phyloP scores from a whole-genome alignment of 441 rosid species.

The Gossypium schwendimanii region DNA sequence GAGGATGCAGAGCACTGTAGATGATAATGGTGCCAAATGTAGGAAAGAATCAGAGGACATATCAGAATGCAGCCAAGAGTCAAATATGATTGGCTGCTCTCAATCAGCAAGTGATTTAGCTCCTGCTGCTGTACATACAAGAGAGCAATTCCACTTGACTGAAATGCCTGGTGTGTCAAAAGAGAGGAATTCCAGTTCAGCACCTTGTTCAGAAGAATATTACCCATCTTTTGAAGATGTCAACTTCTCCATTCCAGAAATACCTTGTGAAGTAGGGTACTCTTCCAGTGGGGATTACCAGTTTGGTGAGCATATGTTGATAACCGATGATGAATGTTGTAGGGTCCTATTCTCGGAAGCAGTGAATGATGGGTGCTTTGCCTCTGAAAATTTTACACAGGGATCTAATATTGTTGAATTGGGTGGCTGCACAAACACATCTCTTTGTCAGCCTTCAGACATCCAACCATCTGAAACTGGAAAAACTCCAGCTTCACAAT shows the following conservation, averaged over 20 bases:
- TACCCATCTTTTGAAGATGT: slow-evolving; percentile 47
- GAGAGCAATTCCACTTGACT: slow-evolving; percentile 38
- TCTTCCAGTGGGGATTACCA: slow-evolving; percentile 43
- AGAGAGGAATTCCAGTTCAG: slow-evolving; percentile 51
- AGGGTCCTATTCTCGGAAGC: slow-evolving; percentile 64
- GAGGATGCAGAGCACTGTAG: slow-evolving; percentile 62
- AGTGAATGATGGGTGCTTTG: slow-evolving; percentile 29
- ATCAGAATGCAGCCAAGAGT: slow-evolving; percentile 92
- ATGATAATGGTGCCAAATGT: slow-evolving; percentile 49
- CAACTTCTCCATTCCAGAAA: slow-evolving; percentile 46
- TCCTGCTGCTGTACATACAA: slow-evolving; percentile 30
- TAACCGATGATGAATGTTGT: slow-evolving; percentile 89
- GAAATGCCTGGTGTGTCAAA: slow-evolving; percentile 40
- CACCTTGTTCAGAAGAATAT: slow-evolving; percentile 54
- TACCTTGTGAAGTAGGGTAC: slow-evolving; percentile 50
- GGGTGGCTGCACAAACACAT: slow-evolving; percentile 34
- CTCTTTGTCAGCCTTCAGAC: slow-evolving; percentile 31
- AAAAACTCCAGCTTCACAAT: slow-evolving; percentile 29
- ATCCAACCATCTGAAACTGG: slow-evolving; percentile 35
- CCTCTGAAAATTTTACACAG: slow-evolving; percentile 35
- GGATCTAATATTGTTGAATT: slow-evolving; percentile 29
- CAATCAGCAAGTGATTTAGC: slow-evolving; percentile 57
- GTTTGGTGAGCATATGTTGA: slow-evolving; percentile 45
- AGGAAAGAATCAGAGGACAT: slow-evolving; percentile 59
- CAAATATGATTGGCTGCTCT: slow-evolving; percentile 48